A percentile compares a stretch with the other conserved stretches of the same genome.
Evolutionary conservation across 192 early-diverging fungal genomes (phyloP).

Genomic region (Umbelopsis vinacea): DNA sequence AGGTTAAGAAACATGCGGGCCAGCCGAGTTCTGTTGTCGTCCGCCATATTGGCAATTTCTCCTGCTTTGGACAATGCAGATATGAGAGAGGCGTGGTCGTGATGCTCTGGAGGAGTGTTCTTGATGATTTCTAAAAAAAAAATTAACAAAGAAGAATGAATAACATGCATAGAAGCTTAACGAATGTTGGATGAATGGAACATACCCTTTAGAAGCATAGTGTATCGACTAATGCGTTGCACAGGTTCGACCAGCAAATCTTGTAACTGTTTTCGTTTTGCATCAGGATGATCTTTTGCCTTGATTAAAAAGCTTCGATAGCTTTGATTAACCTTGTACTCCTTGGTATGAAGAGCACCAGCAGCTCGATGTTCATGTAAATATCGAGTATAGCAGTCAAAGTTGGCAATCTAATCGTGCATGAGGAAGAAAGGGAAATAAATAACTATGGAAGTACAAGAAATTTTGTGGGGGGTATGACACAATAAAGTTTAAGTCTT

Average conservation of each 20-base stretch:
- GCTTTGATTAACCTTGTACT: slow-evolving; percentile 54
- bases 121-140: slow-evolving; percentile 35
- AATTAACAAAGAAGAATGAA: background rate
- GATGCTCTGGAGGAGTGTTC: slow-evolving; percentile 30
- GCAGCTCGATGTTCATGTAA: slow-evolving; percentile 66
- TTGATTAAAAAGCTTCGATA: slow-evolving; percentile 55
- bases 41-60: slow-evolving; percentile 45
- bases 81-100: slow-evolving; percentile 30
- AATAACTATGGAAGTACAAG: background rate
- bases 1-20: slow-evolving; percentile 42
- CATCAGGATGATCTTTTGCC: slow-evolving; percentile 60
- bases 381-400: slow-evolving; percentile 67
- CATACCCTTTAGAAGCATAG: slow-evolving; percentile 43
- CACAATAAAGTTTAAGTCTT: slow-evolving; percentile 7
- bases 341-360: slow-evolving; percentile 52
- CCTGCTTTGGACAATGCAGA: slow-evolving; percentile 25
- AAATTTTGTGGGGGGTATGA: background rate
- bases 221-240: slow-evolving; percentile 42
- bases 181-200: background rate
- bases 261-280: slow-evolving; percentile 55
- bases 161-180: background rate
- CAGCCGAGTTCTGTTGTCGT: slow-evolving; percentile 38
- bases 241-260: slow-evolving; percentile 45
- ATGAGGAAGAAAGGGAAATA: background rate
- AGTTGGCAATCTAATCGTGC: slow-evolving; percentile 55